Conservation (phyloP, 768 basidiomycete genomes). For the Auricularia auricula-judae region DNA sequence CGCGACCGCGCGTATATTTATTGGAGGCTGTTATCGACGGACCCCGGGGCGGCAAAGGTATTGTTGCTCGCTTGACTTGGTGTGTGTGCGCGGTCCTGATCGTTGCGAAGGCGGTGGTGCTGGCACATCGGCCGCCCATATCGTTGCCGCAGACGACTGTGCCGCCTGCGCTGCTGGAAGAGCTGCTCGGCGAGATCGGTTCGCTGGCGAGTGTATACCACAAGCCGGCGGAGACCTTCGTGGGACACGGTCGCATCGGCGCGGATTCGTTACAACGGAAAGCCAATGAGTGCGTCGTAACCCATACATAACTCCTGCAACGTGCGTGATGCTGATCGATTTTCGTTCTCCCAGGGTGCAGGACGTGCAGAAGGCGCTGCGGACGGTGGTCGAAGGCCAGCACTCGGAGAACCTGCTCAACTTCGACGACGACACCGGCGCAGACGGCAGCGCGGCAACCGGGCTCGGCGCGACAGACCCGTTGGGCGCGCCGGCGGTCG, state of each 20-base stretch:
- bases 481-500: constrained; percentile 61
- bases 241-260: constrained; percentile 82
- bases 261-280: constrained; percentile 66
- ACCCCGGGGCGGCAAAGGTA: constrained; percentile 93
- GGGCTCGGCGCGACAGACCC: constrained; percentile 64
- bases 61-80: too few species aligned
- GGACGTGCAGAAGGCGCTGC: constrained; percentile 76
- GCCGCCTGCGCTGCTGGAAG: constrained; percentile 76
- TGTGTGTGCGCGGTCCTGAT: too few species aligned
- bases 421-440: constrained; percentile 64
- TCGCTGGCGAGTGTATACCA: constrained; percentile 92
- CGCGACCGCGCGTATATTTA: constrained; percentile 97
- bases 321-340: too few species aligned
- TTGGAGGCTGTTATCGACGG: constrained; percentile 90
- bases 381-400: constrained; percentile 84
- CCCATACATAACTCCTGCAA: too few species aligned
- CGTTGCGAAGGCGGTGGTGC: constrained; percentile 83
- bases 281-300: constrained; percentile 50
- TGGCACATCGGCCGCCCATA: constrained; percentile 88
- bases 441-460: constrained; percentile 54
- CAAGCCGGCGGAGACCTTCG: constrained; percentile 91
- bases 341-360: too few species aligned
- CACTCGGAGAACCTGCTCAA: constrained; percentile 93
- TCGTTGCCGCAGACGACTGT: constrained; percentile 87
- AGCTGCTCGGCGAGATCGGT: constrained; percentile 83